phyloP scores from a whole-genome alignment of 768 basidiomycete species.

The Cubamyces lactineus region DNA sequence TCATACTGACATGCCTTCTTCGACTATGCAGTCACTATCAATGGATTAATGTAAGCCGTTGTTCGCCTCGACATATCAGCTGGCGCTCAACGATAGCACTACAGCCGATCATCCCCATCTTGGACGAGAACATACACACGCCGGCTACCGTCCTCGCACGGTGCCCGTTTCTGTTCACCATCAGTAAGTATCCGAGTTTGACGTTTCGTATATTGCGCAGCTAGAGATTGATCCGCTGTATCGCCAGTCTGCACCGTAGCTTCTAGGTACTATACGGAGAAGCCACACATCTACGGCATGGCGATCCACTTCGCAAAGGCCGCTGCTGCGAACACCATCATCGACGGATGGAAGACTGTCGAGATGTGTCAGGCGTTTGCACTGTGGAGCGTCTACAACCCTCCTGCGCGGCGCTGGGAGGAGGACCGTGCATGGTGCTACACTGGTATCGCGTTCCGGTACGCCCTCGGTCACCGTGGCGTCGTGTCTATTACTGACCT shows the following conservation, averaged over 20 bases:
- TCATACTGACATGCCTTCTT: slow-evolving; percentile 44
- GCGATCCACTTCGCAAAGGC: slow-evolving; percentile 67
- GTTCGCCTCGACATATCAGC: slow-evolving; percentile 15
- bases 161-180: slow-evolving; percentile 62
- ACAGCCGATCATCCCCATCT: slow-evolving; percentile 60
- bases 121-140: slow-evolving; percentile 60
- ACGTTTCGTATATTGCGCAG: neutral
- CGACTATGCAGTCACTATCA: slow-evolving; percentile 30
- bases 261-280: slow-evolving; percentile 61
- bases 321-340: slow-evolving; percentile 59
- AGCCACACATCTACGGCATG: slow-evolving; percentile 57
- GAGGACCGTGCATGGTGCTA: slow-evolving; percentile 77
- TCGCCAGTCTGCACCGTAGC: slow-evolving; percentile 67
- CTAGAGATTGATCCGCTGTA: too few relatives aligned
- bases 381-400: slow-evolving; percentile 63
- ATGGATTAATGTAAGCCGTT: slow-evolving; percentile 48
- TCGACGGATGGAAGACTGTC: slow-evolving; percentile 66
- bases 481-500: neutral
- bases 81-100: slow-evolving; percentile 32
- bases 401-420: slow-evolving; percentile 64
- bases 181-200: slow-evolving; percentile 46
- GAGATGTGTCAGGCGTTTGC: slow-evolving; percentile 82
- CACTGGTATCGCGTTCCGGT: slow-evolving; percentile 73
- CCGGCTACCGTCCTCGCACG: slow-evolving; percentile 55
- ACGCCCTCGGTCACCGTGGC: slow-evolving; percentile 10